Evolutionary conservation across 139 green algal species (phyloP), one percentile per base, ranked within the genome.

Genomic region (Pleodorina starrii): DNA sequence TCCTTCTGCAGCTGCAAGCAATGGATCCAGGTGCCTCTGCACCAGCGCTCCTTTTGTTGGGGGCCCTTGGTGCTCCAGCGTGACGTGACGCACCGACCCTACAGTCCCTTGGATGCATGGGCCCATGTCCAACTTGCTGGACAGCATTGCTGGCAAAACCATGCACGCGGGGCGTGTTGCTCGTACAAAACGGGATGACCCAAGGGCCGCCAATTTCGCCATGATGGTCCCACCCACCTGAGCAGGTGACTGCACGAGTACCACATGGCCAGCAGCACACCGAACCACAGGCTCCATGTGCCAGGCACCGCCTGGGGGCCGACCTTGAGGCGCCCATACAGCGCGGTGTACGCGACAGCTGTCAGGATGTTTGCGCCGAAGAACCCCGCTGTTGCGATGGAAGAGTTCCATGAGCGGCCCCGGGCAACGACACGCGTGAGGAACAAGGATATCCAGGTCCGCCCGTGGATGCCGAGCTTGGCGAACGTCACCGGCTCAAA

Each of bases 241-340:
- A 68, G 14, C 0, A 92, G 54, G 43, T 92, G 83, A 48, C 85
- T 88, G 5, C 72, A 51, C 0, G 84, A 85, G 77, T 92, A 92
- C 27, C 77, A 57, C 17, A 57, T 42, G 36, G 51, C 84, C 40
- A 88, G 51, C 27, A 83, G 38, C 17, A 79, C 16, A 32, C 89
- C 89, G 68, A 85, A 90, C 50, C 74, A 51, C 1, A 81, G 59
- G 77, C 74, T 90, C 66, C 83, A 90, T 43, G 27, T n/a, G n/a
- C n/a, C n/a, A n/a, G n/a, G n/a, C n/a, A n/a, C n/a, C n/a, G 82
- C 74, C 2, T 27, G 35, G 1, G 46, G 21, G 0, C 66, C 72
- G 17, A 71, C 6, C 69, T 82, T 89, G 1, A 91, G 57, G 4
- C 68, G 51, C 2, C 80, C 57, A 32, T 91, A 88, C 14, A 89